Conservation (phyloP, 495 filamentous ascomycete genomes). For the Penicillium coprophilum region DNA sequence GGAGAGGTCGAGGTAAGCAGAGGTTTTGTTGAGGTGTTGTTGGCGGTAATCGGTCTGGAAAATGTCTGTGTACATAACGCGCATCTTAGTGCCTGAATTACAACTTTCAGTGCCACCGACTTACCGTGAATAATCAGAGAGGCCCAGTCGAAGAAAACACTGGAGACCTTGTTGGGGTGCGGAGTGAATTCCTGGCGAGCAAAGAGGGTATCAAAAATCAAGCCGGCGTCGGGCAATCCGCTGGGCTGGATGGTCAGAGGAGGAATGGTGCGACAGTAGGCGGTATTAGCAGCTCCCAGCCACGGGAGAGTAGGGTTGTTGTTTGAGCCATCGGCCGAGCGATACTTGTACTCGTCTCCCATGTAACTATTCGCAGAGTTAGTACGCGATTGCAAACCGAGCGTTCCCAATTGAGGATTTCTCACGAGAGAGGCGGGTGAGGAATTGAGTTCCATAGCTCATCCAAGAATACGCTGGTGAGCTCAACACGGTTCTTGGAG, state of each 20-base stretch:
- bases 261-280: slow-evolving; percentile 54
- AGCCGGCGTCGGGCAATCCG: slow-evolving; percentile 52
- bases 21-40: slow-evolving; percentile 55
- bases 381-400: slow-evolving; percentile 9
- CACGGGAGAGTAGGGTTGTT: slow-evolving; percentile 58
- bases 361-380: slow-evolving; percentile 46
- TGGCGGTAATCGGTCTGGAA: slow-evolving; percentile 59
- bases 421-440: slow-evolving; percentile 54
- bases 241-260: slow-evolving; percentile 52
- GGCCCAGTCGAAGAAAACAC: slow-evolving; percentile 60
- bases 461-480: slow-evolving; percentile 69
- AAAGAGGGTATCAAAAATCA: slow-evolving; percentile 55
- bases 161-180: slow-evolving; percentile 58
- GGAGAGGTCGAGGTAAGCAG: slow-evolving; percentile 58
- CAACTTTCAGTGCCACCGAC: not conserved
- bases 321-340: slow-evolving; percentile 72
- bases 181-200: slow-evolving; percentile 53
- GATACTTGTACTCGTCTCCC: slow-evolving; percentile 64
- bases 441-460: slow-evolving; percentile 65
- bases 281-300: slow-evolving; percentile 55
- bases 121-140: slow-evolving; percentile 56
- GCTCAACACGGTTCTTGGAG: slow-evolving; percentile 60
- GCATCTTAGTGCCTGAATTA: slow-evolving; percentile 6
- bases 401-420: not conserved
- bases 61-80: slow-evolving; percentile 38